Conservation (phyloP, 352 stramenopile genomes). For the Thraustochytrium sp. region DNA sequence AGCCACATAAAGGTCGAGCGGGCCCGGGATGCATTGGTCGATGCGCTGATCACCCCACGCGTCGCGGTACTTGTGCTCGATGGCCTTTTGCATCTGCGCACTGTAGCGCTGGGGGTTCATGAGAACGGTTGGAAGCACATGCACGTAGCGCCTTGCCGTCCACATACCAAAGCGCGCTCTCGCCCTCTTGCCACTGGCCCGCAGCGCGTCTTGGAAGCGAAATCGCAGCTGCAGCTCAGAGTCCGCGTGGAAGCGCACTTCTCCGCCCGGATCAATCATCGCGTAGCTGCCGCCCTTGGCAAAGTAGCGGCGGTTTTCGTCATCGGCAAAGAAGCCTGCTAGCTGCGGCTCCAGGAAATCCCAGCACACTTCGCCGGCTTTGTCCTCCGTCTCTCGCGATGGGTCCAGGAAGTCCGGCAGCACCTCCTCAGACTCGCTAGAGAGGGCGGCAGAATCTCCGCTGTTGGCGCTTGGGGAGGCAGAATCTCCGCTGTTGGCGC, state of each 20-base stretch:
- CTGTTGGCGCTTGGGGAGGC: no score
- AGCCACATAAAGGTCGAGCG: not conserved
- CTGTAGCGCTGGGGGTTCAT: not conserved
- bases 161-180: not conserved
- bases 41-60: not conserved
- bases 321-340: not conserved
- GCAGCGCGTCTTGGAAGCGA: not conserved
- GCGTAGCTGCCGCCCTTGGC: not conserved
- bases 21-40: slow-evolving; percentile 3
- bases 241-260: not conserved
- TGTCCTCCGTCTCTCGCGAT: not conserved
- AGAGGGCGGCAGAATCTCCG: no score
- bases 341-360: not conserved
- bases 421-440: no score
- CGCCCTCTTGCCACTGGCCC: not conserved
- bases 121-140: not conserved
- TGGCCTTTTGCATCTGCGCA: not conserved
- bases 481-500: no score
- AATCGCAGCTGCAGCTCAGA: not conserved
- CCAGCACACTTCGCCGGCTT: not conserved
- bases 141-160: not conserved
- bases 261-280: not conserved
- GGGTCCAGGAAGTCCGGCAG: no score
- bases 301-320: no score
- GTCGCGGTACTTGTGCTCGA: not conserved